Base-by-base conservation (phyloP, 1,284 basidiomycete species). In the Testicularia cyperi region DNA sequence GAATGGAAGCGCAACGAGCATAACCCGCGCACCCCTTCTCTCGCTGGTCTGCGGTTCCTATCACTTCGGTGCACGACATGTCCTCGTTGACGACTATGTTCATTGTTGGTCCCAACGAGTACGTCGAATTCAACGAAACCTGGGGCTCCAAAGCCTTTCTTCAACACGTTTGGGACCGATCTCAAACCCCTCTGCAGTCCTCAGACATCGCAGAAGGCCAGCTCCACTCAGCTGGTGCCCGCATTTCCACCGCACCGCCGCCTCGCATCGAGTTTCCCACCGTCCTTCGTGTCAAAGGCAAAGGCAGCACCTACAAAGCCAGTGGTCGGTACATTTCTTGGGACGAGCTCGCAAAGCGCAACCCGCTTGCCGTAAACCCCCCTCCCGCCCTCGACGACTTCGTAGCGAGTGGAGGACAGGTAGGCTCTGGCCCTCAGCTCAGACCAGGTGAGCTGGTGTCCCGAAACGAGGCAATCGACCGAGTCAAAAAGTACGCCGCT, bases 41-140 rank as follows among this genome's bases (percentile, higher is more conserved):
- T 14, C 14, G 7, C 25, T 26, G 7, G 25, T 26, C 25, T 26
- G 14, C 14, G 14, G 25, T 14, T 14, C 14, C 14, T 7, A 26
- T 26, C 25, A 14, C 25, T n/a, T n/a, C n/a, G n/a, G n/a, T 31
- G 30, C 30, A 21, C 28, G 35, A 18, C 40, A 57, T 62, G 64
- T 29, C 51, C 12, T 60, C 61, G n/a, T 47, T 68, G 38, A 56
- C 49, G 18, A 63, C 67, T 12, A 30, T 67, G n/a, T 67, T 67
- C 39, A 45, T 58, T 33, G 60, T 67, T 31, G 60, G 64, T n/a
- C 38, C 42, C 16, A 57, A 66, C 25, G 55, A 67, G 39, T 64
- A 66, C 37, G 47, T 67, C 18, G 55, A 65, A 27, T 67, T 65
- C 52, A 52, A 65, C 52, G 56, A 65, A 25, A 52, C 51, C 7